Evolutionary conservation across 257 asterid species (phyloP), one percentile per base, ranked within the genome.

Genomic region (Henckelia pumila): DNA sequence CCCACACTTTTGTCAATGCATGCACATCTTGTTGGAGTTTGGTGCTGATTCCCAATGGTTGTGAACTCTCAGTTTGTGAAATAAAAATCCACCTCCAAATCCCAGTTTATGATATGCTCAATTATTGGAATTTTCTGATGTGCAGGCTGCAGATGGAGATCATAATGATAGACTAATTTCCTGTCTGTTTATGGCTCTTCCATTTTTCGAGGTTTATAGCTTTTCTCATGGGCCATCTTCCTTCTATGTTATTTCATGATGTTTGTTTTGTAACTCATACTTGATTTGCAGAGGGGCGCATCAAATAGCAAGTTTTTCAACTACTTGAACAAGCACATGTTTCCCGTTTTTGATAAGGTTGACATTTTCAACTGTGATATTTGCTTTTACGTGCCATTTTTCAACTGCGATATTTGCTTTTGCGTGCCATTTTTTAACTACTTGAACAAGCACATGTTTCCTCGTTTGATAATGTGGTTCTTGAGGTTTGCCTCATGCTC

Each of bases 131-230:
- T 74, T 69, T 49, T 69, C 59, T 67, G 58, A 17, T 16, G 55
- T 84, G 82, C 88, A 92, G 98, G 94, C 81, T 70, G 37, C 82
- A n/a, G 96, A 92, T 71, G 95, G 90, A 63, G 98, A 92, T 80
- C 98, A 92, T 76, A 82, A 87, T 66, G 95, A 76, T 78, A 81
- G 98, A 70, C 79, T 92, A 65, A 89, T 89, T 76, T 79, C 95
- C 49, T 89, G 96, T 78, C 80, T 92, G 71, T 89, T 77, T 78
- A 84, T 85, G 89, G 95, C 98, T 65, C 79, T 92, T 77, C 95
- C 98, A 47, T 83, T 87, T 79, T 92, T 92, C 64, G 89, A 87
- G 95, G 98, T 92, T 62, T 59, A 69, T 58, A 69, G 72, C 66
- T 57, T 40, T 40, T 37, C 30, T 77, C 63, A 67, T 24, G 28